These are phyloP conservation scores for Penicillium coprophilum DNA, from an alignment of 495 filamentous ascomycete genomes.

Conservation along the genomic window DNA sequence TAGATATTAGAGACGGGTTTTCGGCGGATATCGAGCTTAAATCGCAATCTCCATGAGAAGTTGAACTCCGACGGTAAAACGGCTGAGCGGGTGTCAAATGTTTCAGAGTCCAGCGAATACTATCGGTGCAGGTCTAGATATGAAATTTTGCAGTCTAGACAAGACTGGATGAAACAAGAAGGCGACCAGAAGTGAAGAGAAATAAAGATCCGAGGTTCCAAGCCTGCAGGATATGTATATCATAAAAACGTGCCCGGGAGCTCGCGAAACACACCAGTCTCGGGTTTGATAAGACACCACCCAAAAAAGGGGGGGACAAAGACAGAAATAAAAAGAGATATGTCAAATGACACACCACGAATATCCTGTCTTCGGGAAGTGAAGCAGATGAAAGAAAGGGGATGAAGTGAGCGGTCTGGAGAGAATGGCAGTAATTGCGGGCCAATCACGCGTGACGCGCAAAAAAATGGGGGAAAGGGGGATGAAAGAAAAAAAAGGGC, in stretches of 20 bases:
- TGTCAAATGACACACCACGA: conserved; percentile 1
- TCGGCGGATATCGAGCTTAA: conserved; percentile 14
- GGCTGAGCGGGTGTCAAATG: conserved; percentile 25
- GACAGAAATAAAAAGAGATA: conserved; percentile 7
- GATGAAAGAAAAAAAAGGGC: conserved; percentile 6
- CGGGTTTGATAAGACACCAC: conserved; percentile 7
- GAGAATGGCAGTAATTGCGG: conserved; percentile 20
- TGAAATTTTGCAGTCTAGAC: conserved; percentile 1
- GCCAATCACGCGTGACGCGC: conserved; percentile 25
- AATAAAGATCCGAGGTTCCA: background rate
- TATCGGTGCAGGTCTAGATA: conserved; percentile 7
- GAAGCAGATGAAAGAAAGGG: conserved; percentile 24
- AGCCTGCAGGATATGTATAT: conserved; percentile 24
- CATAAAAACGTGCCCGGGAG: conserved; percentile 18
- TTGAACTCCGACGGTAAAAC: conserved; percentile 20
- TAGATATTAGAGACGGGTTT: background rate
- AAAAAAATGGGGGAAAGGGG: conserved; percentile 11
- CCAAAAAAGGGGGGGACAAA: background rate
- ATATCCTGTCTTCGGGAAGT: background rate
- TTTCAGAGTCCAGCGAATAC: conserved; percentile 12
- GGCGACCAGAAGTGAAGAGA: background rate
- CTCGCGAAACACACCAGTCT: conserved; percentile 12
- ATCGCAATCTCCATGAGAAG: conserved; percentile 23
- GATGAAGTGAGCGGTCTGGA: conserved; percentile 26
- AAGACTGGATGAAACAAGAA: background rate